Base-by-base conservation (phyloP, 129 eudicot genomes). In the Lonicera japonica region DNA sequence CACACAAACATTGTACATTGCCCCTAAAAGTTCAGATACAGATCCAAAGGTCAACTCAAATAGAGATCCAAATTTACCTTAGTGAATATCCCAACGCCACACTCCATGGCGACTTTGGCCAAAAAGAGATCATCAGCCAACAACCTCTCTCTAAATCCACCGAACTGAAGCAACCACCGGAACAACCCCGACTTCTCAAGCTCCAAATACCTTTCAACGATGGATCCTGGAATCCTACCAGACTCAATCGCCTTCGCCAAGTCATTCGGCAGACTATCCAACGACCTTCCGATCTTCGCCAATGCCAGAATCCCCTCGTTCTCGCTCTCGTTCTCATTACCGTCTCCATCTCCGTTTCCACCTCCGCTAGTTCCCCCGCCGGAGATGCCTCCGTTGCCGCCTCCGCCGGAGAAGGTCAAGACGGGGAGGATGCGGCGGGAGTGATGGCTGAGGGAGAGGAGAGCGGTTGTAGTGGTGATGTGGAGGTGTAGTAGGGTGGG, bases 71-170 rank as follows among this genome's bases (percentile, higher is more conserved):
- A n/a, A 16, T 36, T 47, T 68, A 91, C 98, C 96, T 91, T 87
- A 16, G 98, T 87, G 75, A 87, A 82, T 62, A 91, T 60, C 11
- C 98, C 98, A 56, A 87, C 98, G 56, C 95, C 95, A 54, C 96
- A 87, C 64, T 87, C 96, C 52, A 90, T 81, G 1, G 59, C 85
- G 46, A 90, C 73, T 63, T 90, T 90, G 13, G 97, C 78, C 78
- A 90, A 58, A 58, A 91, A 87, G 38, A 91, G 73, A 84, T 91
- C 98, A 82, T 91, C 98, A 60, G 96, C 98, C 67, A 91, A 79
- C 79, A 91, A 80, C 63, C 98, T 58, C 63, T 91, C 96, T 82
- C 77, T 91, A 66, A 91, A 87, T 51, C 97, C 95, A 5, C 80
- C 94, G 43, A 91, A 91, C 61, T 75, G 80, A 62, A 87, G 53